Evolutionary conservation across 805 yeast genomes (phyloP), one percentile per base, ranked within the genome.

Genomic region (Wickerhamiella qilinensis): DNA sequence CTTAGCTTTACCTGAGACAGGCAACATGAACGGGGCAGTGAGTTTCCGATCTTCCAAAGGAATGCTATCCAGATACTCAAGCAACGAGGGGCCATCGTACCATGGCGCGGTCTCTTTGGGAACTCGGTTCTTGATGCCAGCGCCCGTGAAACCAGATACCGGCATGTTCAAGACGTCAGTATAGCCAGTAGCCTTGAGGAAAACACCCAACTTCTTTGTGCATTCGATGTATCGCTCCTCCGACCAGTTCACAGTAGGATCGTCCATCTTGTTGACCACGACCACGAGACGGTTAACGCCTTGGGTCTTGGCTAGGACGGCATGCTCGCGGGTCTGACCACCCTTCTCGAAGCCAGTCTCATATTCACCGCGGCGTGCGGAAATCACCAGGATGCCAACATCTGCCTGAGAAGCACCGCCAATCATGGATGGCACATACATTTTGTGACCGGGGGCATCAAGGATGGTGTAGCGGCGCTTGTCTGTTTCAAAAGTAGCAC

Each of bases 391-490:
- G 48, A 91, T 75, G 65, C 99, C 99, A 42, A 88, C 91, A 65
- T 91, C 99, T 27, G 99, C 98, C 67, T 91, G 99, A 34, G 97
- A 86, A 16, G 99, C 99, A 62, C 98, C 98, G 54, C 97, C 97
- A 68, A 91, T 91, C 99, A 91, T 91, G 62, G 85, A 93, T 40
- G 96, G 84, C 46, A 91, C 96, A 58, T 91, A 91, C 84, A 91
- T 80, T 67, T 91, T 91, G 69, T 91, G 99, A 38, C 99, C 99
- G 48, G 99, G 99, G 7, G 99, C 99, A 62, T 91, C 99, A 59
- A 91, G 74, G 50, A 91, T 85, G 33, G 98, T 88, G 68, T 91
- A 91, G 63, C 97, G 78, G 67, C 98, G 80, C 67, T 83, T 85
- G 22, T 86, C 97, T 43, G 98, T 91, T 68, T 91, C 99, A 53